Base-by-base conservation (phyloP, 768 basidiomycete species). In the Neoboletus brunneissimus region DNA sequence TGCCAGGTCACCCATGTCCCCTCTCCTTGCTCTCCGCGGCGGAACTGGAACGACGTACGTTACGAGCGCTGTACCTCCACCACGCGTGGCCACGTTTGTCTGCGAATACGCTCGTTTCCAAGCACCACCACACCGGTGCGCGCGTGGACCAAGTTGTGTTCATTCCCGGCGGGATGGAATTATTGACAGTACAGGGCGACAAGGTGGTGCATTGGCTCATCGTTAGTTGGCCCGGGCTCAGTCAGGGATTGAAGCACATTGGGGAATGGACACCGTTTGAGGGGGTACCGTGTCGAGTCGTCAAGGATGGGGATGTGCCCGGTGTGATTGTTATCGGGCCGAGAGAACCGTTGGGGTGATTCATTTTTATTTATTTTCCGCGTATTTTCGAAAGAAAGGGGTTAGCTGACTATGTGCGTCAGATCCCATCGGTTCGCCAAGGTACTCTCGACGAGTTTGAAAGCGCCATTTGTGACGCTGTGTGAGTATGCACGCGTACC, bases 21-120 rank as follows among this genome's bases (percentile, higher is more conserved):
- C 40, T 62, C 20, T 52, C 55, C 32, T 10, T 53, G 22, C 65
- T 69, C 38, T 56, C 61, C 6, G 59, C 63, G 9, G 32, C 51
- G 5, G 65, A 70, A 8, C 67, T 69, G 11, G 68, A 72, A 35
- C 58, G 32, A n/a, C 70, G 70, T 8, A 69, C 68, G 1, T n/a
- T 67, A 20, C 53, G 68, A 16, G 68, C 70, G 11, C 63, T 72
- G 22, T 31, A 55, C 43, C 70, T 69, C 11, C 51, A 67, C n/a
- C 51, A 27, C 4, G 35, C 45, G 16, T 69, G 68, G 68, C 59
- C 68, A 12, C 58, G 59, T 0, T 29, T 67, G 35, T 55, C 58
- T 29, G 50, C 70, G 0, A 48, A 42, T 2, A 48, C 54, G 32
- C 46, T 70, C 12, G 51, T 56, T 12, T 60, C 59, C 27, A 58